Percentiles rank a stretch among this genome's conserved stretches.
Conservation (phyloP, 2,329 filamentous ascomycete species). For the Lachnellula willkommii region DNA sequence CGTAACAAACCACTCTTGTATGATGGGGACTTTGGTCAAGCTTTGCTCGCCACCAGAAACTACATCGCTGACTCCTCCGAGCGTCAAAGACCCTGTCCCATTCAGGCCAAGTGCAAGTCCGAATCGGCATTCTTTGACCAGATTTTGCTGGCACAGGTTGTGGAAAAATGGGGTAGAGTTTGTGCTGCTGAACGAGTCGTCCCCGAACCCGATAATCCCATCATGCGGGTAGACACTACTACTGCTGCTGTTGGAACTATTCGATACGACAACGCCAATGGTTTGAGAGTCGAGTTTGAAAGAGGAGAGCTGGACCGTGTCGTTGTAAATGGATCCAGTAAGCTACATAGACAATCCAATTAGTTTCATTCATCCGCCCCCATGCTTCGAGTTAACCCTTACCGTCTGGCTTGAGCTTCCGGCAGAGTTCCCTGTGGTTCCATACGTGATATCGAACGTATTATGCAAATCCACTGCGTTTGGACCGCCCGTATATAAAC, state of each 20-base stretch:
- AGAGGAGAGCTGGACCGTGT: background rate
- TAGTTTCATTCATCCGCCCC: background rate
- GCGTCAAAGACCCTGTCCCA: background rate
- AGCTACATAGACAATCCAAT: background rate
- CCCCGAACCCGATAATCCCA: constrained; percentile 2
- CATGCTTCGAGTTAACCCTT: background rate
- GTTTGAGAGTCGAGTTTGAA: background rate
- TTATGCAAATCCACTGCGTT: background rate
- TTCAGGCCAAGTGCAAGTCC: constrained; percentile 1
- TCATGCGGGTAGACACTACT: background rate
- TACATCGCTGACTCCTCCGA: background rate
- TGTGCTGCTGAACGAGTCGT: background rate
- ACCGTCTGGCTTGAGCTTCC: constrained; percentile 2
- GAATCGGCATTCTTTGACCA: constrained; percentile 5
- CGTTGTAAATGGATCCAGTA: constrained; percentile 4
- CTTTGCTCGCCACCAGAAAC: background rate
- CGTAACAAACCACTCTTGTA: background rate
- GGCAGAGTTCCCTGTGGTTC: constrained; percentile 1
- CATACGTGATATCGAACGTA: constrained; percentile 3
- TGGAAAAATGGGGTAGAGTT: constrained; percentile 7
- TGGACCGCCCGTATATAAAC: constrained; percentile 1
- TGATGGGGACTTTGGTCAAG: background rate
- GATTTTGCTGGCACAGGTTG: background rate
- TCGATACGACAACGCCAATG: background rate
- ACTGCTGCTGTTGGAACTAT: background rate